Percentiles rank a stretch among this genome's conserved stretches.
phyloP scores from a whole-genome alignment of 2,329 filamentous ascomycete species.

The Harringtonia lauricola region DNA sequence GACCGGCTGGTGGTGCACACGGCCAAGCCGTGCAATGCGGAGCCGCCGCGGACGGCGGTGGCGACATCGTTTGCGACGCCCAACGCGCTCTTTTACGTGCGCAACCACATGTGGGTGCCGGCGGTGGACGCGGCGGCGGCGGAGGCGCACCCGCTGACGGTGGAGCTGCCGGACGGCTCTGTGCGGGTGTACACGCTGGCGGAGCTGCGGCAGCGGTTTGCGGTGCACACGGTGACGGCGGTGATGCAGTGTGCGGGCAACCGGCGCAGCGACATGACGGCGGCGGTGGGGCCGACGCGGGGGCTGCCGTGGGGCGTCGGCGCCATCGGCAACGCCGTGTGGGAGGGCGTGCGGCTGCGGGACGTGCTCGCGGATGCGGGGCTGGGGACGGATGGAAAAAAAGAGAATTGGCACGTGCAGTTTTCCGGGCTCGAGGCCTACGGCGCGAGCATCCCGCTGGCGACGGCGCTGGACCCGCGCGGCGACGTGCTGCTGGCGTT shows the following conservation, averaged over 20 bases:
- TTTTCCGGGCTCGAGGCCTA: slow-evolving; percentile 51
- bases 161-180: slow-evolving; percentile 48
- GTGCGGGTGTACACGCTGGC: slow-evolving; percentile 39
- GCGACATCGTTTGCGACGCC: slow-evolving; percentile 43
- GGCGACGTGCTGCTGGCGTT: slow-evolving; percentile 58
- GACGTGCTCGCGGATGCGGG: slow-evolving; percentile 47
- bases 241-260: slow-evolving; percentile 52
- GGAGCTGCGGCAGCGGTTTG: slow-evolving; percentile 42
- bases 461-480: slow-evolving; percentile 44
- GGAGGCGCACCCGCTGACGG: slow-evolving; percentile 32
- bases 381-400: slow-evolving; percentile 18
- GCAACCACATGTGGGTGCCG: slow-evolving; percentile 56
- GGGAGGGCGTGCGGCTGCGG: slow-evolving; percentile 43
- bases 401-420: slow-evolving; percentile 43
- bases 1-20: slow-evolving; percentile 38
- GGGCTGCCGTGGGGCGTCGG: slow-evolving; percentile 49
- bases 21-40: slow-evolving; percentile 48
- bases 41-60: slow-evolving; percentile 41
- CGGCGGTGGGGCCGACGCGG: slow-evolving; percentile 33
- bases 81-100: slow-evolving; percentile 45
- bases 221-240: slow-evolving; percentile 38
- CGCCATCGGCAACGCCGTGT: slow-evolving; percentile 48
- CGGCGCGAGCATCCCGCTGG: slow-evolving; percentile 48
- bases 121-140: slow-evolving; percentile 25
- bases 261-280: slow-evolving; percentile 47